These are phyloP conservation scores for Stemphylium beticola DNA, from an alignment of 2,329 filamentous ascomycete genomes.

Conservation along the genomic window DNA sequence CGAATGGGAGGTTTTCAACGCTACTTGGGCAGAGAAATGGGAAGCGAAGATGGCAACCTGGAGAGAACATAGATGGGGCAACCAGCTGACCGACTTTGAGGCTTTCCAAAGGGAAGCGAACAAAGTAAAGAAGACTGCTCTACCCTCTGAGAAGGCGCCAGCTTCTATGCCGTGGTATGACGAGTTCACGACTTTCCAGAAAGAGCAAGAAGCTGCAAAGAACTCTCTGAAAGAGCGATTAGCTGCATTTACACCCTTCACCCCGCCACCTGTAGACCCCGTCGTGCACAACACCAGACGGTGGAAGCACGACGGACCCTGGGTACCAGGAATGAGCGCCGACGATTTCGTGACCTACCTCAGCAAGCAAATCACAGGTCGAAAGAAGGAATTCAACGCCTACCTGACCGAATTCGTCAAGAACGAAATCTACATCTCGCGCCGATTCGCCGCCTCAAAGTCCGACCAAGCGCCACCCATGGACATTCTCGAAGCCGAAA, in stretches of 20 bases:
- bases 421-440: constrained; percentile 41
- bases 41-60: constrained; percentile 9
- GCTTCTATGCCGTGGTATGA: constrained; percentile 4
- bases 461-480: constrained; percentile 24
- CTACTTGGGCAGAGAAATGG: constrained; percentile 15
- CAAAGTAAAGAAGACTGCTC: not conserved
- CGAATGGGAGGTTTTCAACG: constrained; percentile 5
- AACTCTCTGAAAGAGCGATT: constrained; percentile 17
- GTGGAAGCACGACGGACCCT: constrained; percentile 66
- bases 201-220: constrained; percentile 5
- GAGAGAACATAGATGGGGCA: constrained; percentile 2
- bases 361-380: constrained; percentile 49
- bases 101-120: constrained; percentile 2
- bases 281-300: constrained; percentile 43
- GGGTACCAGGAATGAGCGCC: constrained; percentile 62
- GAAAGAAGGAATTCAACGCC: constrained; percentile 39
- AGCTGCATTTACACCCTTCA: constrained; percentile 24
- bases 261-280: constrained; percentile 28
- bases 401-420: constrained; percentile 42
- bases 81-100: not conserved
- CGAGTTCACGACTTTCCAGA: constrained; percentile 5
- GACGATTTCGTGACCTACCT: constrained; percentile 62
- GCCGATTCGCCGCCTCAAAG: constrained; percentile 26
- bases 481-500: constrained; percentile 33
- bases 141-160: not conserved